Conservation (phyloP, 2,329 filamentous ascomycete genomes). For the Penicillium decumbens region DNA sequence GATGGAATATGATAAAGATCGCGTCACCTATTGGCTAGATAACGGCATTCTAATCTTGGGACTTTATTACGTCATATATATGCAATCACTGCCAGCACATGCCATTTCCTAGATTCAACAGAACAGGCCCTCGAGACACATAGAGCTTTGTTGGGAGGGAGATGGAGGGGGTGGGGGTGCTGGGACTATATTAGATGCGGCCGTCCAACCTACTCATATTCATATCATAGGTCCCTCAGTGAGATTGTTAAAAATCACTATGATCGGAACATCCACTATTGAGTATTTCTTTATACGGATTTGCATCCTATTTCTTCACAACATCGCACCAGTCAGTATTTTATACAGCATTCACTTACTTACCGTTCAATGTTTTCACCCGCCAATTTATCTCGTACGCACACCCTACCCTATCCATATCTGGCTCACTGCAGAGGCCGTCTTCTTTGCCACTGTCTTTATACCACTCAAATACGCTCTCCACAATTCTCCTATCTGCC, state of each 20-base stretch:
- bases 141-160: no score
- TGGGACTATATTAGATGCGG: no score
- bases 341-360: slow-evolving; percentile 39
- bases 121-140: no score
- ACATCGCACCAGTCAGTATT: slow-evolving; percentile 49
- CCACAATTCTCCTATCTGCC: slow-evolving; percentile 51
- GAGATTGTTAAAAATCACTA: slow-evolving; percentile 13
- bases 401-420: slow-evolving; percentile 37
- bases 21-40: slow-evolving; percentile 6
- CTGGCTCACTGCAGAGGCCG: slow-evolving; percentile 49
- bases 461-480: slow-evolving; percentile 50
- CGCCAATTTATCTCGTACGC: slow-evolving; percentile 29
- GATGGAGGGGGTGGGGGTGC: no score
- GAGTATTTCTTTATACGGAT: slow-evolving; percentile 42
- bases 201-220: no score
- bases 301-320: slow-evolving; percentile 48
- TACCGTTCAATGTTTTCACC: slow-evolving; percentile 23
- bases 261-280: slow-evolving; percentile 40
- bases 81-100: slow-evolving; percentile 2
- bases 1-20: slow-evolving; percentile 2
- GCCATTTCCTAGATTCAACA: no score
- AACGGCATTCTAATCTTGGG: slow-evolving; percentile 1
- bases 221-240: not conserved
- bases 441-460: slow-evolving; percentile 54
- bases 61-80: slow-evolving; percentile 7